Evolutionary conservation across 1,284 basidiomycete species (phyloP), one percentile per base, ranked within the genome.

Genomic region (Cryptococcus hybrid): DNA sequence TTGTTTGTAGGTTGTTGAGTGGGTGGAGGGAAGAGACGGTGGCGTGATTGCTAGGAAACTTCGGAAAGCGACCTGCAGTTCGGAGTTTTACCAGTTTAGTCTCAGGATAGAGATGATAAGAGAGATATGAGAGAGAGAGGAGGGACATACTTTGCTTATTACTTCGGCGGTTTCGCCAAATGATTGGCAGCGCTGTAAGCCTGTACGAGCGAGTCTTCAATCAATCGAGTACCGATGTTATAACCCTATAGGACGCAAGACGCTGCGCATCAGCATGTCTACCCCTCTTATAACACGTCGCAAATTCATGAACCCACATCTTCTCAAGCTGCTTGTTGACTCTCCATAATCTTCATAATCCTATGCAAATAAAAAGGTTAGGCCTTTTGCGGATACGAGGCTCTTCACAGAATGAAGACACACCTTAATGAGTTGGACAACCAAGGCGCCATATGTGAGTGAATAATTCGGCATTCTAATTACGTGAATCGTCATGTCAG

Each of bases 301-400:
- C 30, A 30, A 30, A 30, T 30, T 30, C 30, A 30, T 30, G 30
- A 2, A 70, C 80, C 56, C 54, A 83, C 84, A 85, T 85, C 76
- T 84, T 84, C 57, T 85, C 84, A 11, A 86, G 77, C 68, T 85
- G 84, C 66, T 81, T 81, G 79, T 86, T 86, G 55, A 85, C 84
- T 95, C 91, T 12, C 82, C 82, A 69, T 97, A 99, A 80, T 99
- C 94, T 74, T 99, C 95, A 72, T 98, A 99, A 78, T 99, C 96
- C 76, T 73, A 24, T 11, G 18, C 24, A 13, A 7, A 36, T 47
- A 44, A 57, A 55, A 30, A 4, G 12, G 13, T 44, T 45, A 11
- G 5, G 39, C 15, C 3, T 34, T 34, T 35, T 9, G 15, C n/a
- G 7, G 42, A 13, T 38, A 43, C 30, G 30, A 30, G 3, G 30